These are phyloP conservation scores for Saprolegnia diclina DNA, from an alignment of 352 stramenopile species.

Conservation along the genomic window DNA sequence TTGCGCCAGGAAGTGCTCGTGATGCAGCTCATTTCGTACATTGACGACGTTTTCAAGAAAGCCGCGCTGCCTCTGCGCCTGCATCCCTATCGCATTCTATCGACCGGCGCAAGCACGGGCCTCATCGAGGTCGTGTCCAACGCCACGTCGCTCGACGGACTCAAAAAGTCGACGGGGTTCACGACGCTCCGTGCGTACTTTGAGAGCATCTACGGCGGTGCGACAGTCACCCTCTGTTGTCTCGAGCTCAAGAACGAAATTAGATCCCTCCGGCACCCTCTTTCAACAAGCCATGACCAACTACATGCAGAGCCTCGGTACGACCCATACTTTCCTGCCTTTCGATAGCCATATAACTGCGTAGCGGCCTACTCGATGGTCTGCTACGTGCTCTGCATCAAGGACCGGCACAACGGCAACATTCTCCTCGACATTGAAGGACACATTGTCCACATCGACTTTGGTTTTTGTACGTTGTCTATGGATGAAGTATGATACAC, in stretches of 20 bases:
- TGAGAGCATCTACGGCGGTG: slow-evolving; percentile 85
- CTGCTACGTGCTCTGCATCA: slow-evolving; percentile 96
- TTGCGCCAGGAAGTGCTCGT: slow-evolving; percentile 96
- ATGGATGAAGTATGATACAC: background rate
- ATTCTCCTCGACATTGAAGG: slow-evolving; percentile 97
- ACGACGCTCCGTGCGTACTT: slow-evolving; percentile 90
- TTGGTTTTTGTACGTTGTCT: slow-evolving; percentile 90
- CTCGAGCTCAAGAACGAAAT: slow-evolving; percentile 19
- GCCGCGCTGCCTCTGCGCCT: slow-evolving; percentile 89
- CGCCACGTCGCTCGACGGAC: slow-evolving; percentile 93
- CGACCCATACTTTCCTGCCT: slow-evolving; percentile 9
- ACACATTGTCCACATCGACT: slow-evolving; percentile 99
- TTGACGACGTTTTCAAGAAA: slow-evolving; percentile 90
- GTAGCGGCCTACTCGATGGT: slow-evolving; percentile 96
- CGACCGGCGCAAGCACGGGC: slow-evolving; percentile 90
- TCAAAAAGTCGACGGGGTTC: slow-evolving; percentile 89
- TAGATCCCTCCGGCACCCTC: slow-evolving; percentile 30
- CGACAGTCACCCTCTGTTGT: slow-evolving; percentile 49
- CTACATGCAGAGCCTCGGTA: slow-evolving; percentile 81
- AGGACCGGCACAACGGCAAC: slow-evolving; percentile 99
- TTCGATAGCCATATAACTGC: slow-evolving; percentile 64
- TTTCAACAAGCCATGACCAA: slow-evolving; percentile 66
- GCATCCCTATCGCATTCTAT: slow-evolving; percentile 94
- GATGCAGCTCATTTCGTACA: slow-evolving; percentile 96
- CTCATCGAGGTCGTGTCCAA: slow-evolving; percentile 95